A percentile compares a stretch with the other conserved stretches of the same genome.
Evolutionary conservation across 2,329 filamentous ascomycete genomes (phyloP).

Genomic region (Xylariales sp.): DNA sequence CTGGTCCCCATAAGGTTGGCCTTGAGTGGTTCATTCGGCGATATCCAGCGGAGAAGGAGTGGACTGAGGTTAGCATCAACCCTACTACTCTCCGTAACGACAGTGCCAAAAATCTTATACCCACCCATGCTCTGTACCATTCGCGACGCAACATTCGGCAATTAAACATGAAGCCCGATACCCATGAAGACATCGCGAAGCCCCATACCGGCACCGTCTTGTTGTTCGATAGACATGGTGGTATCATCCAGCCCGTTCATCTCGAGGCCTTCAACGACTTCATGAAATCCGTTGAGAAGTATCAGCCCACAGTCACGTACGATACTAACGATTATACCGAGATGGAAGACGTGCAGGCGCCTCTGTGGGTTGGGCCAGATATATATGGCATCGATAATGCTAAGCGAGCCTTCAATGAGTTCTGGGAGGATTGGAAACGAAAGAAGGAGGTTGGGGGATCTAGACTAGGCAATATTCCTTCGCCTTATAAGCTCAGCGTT

Average conservation of each 20-base stretch:
- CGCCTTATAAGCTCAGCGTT: too few relatives aligned
- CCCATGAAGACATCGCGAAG: neutral
- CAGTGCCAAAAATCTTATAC: slow-evolving; percentile 4
- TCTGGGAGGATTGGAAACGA: slow-evolving; percentile 10
- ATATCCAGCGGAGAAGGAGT: neutral
- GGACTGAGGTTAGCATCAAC: neutral
- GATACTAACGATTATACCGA: neutral
- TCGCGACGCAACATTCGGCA: neutral
- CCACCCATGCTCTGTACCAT: neutral
- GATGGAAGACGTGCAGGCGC: neutral
- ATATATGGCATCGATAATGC: neutral
- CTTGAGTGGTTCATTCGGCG: slow-evolving; percentile 12
- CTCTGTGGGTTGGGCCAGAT: neutral
- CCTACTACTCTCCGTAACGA: slow-evolving; percentile 7
- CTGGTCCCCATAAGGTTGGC: slow-evolving; percentile 6
- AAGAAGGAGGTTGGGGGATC: too few relatives aligned
- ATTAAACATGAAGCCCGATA: neutral
- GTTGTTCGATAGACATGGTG: slow-evolving; percentile 8
- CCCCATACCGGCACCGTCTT: slow-evolving; percentile 6
- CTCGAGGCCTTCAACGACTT: slow-evolving; percentile 10
- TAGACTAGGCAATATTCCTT: too few relatives aligned
- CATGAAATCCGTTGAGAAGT: slow-evolving; percentile 1
- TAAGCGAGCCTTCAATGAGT: slow-evolving; percentile 5
- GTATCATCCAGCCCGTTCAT: slow-evolving; percentile 5
- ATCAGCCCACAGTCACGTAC: neutral